Base-by-base conservation (phyloP, 176 grass and related monocot genomes). In the Carex cristatella region DNA sequence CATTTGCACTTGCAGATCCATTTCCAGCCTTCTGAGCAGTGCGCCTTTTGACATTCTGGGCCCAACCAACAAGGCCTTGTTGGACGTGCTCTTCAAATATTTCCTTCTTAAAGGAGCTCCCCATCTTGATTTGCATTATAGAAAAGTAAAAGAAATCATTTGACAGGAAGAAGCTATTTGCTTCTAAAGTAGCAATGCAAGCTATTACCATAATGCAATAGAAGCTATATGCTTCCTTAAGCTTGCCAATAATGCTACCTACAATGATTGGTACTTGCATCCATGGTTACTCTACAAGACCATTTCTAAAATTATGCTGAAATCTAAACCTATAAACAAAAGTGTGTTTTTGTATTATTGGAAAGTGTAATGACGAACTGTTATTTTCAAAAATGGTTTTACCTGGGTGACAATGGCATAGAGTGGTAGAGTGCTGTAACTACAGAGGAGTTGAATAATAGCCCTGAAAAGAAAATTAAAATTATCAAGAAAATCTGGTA, bases 331-430 rank as follows among this genome's bases (percentile, higher is more conserved):
- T 12, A 11, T 3, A 57, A 57, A 31, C 1, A 49, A 32, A 78
- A 14, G 40, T 10, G 40, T 51, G 28, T 23, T 49, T 70, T 28
- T 33, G 10, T 51, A 79, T 12, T 30, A 79, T 79, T 28, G 73
- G 14, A 79, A 57, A 79, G 32, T 44, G 10, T 16, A 46, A 63
- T 5, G 3, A 0, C 7, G 0, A 81, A 83, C 16, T 48, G 69
- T 32, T 18, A 61, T 58, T 13, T 1, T 56, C 13, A 77, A 32
- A 3, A 48, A 11, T 5, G 19, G 23, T 3, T 3, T 71, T 55
- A 98, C 96, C 90, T 98, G 94, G 3, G 92, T 91, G 19, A 97
- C 94, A 72, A 97, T 92, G 1, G 95, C 95, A 68, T 98, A 98
- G 2, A 98, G 86, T 4, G 95, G 93, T 54, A 98, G 79, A 3